These are phyloP conservation scores for Endocladia muricata DNA, from an alignment of 31 red algal species.

Conservation along the genomic window DNA sequence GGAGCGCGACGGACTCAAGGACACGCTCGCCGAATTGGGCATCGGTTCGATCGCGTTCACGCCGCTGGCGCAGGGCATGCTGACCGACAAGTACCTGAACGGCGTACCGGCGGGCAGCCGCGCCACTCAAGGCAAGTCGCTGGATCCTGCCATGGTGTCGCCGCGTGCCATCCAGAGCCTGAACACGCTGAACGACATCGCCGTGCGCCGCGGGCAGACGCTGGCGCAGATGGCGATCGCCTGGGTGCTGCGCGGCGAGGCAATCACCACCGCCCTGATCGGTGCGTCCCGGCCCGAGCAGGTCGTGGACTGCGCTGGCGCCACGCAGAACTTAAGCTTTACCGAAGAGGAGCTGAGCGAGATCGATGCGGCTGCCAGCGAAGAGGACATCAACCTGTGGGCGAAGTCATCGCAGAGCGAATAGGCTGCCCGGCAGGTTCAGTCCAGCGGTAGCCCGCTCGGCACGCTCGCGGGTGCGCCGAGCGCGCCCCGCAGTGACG, in stretches of 20 bases:
- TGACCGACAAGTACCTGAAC: constrained; percentile 6
- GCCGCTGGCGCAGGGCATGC: constrained; percentile 1
- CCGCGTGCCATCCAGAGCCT: background rate
- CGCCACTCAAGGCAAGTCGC: background rate
- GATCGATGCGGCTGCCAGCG: too few relatives aligned
- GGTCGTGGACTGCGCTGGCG: background rate
- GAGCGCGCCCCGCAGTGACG: too few relatives aligned
- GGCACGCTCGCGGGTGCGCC: too few relatives aligned
- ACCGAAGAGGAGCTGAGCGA: background rate
- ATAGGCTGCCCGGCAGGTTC: background rate
- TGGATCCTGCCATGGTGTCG: background rate
- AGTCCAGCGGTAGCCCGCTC: too few relatives aligned
- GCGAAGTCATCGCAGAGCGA: background rate
- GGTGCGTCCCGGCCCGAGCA: background rate
- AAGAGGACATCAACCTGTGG: background rate
- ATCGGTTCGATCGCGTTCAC: constrained; percentile 4
- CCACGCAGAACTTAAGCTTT: background rate
- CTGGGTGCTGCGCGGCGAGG: background rate
- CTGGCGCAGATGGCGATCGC: constrained; percentile 18
- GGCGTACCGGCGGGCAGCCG: background rate
- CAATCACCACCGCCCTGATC: constrained; percentile 1
- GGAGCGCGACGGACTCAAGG: background rate
- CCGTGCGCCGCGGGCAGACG: background rate
- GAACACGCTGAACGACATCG: background rate
- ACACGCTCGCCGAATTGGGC: constrained; percentile 1